Evolutionary conservation across 495 filamentous ascomycete genomes (phyloP).

Genomic region (Tuber calosporum): DNA sequence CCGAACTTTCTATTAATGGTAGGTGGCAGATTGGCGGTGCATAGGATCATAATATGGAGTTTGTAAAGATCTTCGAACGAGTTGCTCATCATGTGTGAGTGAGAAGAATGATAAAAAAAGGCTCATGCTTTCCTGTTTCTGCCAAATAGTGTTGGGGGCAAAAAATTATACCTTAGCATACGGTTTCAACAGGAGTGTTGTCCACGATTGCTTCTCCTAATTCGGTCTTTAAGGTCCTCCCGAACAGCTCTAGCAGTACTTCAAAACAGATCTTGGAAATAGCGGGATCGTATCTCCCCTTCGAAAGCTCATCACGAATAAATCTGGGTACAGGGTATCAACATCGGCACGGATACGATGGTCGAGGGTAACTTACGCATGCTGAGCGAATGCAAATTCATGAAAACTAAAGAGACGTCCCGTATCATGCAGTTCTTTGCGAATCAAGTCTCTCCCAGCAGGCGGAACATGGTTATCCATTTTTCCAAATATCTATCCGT

Average conservation of each 20-base stretch:
- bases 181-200: slow-evolving; percentile 23
- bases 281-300: slow-evolving; percentile 85
- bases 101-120: background rate
- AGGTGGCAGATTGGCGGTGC: slow-evolving; percentile 59
- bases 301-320: slow-evolving; percentile 90
- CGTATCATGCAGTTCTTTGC: slow-evolving; percentile 69
- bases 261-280: slow-evolving; percentile 85
- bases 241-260: slow-evolving; percentile 82
- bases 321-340: slow-evolving; percentile 49
- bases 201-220: slow-evolving; percentile 49
- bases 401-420: slow-evolving; percentile 74
- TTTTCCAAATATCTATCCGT: slow-evolving; percentile 64
- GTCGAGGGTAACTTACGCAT: slow-evolving; percentile 46
- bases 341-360: slow-evolving; percentile 7
- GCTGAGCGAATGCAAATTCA: slow-evolving; percentile 86
- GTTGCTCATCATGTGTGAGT: background rate
- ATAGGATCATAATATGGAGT: slow-evolving; percentile 48
- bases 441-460: slow-evolving; percentile 75
- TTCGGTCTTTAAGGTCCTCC: slow-evolving; percentile 66
- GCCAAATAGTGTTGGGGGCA: background rate
- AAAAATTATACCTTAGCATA: slow-evolving; percentile 24
- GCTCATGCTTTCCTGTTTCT: background rate
- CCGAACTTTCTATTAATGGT: slow-evolving; percentile 64
- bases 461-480: slow-evolving; percentile 85
- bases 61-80: slow-evolving; percentile 28